Conservation (phyloP, 345 rosid genomes). For the Odontarrhena argentea region DNA sequence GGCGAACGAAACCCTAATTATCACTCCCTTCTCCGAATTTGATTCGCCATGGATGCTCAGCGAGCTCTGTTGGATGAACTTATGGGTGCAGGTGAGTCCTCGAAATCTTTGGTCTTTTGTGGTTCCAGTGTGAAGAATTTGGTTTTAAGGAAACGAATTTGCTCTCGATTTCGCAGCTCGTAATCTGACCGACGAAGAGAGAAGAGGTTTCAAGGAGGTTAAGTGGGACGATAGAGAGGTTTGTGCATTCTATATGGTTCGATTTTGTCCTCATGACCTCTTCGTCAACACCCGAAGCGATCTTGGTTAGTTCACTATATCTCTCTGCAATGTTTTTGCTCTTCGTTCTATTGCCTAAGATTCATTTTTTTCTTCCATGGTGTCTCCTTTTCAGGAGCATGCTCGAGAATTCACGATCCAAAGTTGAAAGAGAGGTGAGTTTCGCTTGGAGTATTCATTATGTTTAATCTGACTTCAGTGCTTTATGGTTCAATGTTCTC, state of each 20-base stretch:
- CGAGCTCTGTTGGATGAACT: slow-evolving; percentile 96
- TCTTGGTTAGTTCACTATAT: slow-evolving; percentile 63
- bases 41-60: slow-evolving; percentile 77
- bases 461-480: background rate
- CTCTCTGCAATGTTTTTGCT: background rate
- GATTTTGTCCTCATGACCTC: slow-evolving; percentile 97
- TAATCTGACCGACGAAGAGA: slow-evolving; percentile 85
- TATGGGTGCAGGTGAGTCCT: slow-evolving; percentile 80
- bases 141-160: slow-evolving; percentile 1
- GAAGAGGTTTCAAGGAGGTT: slow-evolving; percentile 76
- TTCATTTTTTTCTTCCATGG: background rate
- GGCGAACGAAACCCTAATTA: slow-evolving; percentile 42
- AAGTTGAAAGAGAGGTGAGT: slow-evolving; percentile 95
- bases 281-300: slow-evolving; percentile 96
- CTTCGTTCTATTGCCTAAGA: background rate
- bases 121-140: background rate
- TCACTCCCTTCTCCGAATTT: slow-evolving; percentile 23
- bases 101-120: background rate
- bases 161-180: slow-evolving; percentile 58
- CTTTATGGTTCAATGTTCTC: slow-evolving; percentile 5
- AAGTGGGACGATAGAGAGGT: slow-evolving; percentile 96
- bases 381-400: slow-evolving; percentile 62
- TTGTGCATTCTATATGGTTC: slow-evolving; percentile 90
- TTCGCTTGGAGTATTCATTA: slow-evolving; percentile 2
- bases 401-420: slow-evolving; percentile 87